Evolutionary conservation across 805 yeast species (phyloP), one percentile per base, ranked within the genome.

Genomic region (Kluyveromyces starmeri): DNA sequence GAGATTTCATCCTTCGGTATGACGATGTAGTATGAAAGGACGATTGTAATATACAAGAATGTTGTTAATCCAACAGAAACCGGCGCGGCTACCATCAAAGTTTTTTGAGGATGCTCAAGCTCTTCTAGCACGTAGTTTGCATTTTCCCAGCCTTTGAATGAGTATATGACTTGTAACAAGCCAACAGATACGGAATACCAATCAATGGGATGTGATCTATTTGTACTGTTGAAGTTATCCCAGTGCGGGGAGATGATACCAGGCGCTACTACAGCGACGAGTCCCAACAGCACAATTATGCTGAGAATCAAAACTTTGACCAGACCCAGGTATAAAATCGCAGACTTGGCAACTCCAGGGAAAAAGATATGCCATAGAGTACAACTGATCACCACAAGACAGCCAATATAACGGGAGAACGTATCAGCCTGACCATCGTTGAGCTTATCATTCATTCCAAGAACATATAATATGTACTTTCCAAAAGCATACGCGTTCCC

Each of bases 131-230:
- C 83, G 43, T 73, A 70, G 47, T 77, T 77, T 27, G 77, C 78
- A 43, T 76, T 76, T 43, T 77, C 83, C 82, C 83, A 76, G 4
- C 83, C 83, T 39, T 75, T 70, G 53, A 74, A 76, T 1, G 82
- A 73, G 47, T 75, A 76, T 10, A 77, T 71, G 16, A 77, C 68
- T 32, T 78, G 71, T 23, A 76, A 50, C 21, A 76, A 48, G 1
- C 78, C 81, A 23, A 75, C 75, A 1, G 81, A 65, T 5, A 68
- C 48, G 24, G 71, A 67, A 45, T 73, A 77, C 8, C 60, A 44
- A 28, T 50, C 54, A 2, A 73, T 67, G 2, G 66, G 60, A 28
- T 66, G 66, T 13, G 58, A 54, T 2, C 64, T 61, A 34, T 64
- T 64, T 8, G 16, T 30, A 32, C 55, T 22, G 19, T 30, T 11